A percentile compares a stretch with the other conserved stretches of the same genome.
These are phyloP conservation scores for Saprolegnia diclina DNA, from an alignment of 352 stramenopile species.

Conservation along the genomic window DNA sequence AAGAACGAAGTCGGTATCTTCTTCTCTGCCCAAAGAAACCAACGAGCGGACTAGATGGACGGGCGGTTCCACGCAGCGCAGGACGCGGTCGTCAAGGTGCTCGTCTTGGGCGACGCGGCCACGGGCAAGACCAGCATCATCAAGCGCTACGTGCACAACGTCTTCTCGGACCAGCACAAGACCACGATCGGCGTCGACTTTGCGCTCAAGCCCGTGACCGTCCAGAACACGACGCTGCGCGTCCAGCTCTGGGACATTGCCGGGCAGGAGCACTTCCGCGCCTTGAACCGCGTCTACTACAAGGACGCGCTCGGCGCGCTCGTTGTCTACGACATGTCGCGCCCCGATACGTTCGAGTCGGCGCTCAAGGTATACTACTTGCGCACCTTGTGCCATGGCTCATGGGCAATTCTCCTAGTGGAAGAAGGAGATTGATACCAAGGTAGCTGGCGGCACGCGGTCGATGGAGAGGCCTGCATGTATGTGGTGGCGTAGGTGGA, in stretches of 20 bases:
- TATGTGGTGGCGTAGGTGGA: slow-evolving; percentile 38
- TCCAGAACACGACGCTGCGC: slow-evolving; percentile 80
- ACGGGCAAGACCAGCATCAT: slow-evolving; percentile 93
- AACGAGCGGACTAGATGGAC: slow-evolving; percentile 44
- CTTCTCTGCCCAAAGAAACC: slow-evolving; percentile 23
- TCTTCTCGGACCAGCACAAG: slow-evolving; percentile 89
- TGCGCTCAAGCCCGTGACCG: slow-evolving; percentile 84
- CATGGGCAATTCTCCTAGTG: slow-evolving; percentile 43
- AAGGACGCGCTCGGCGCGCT: slow-evolving; percentile 87
- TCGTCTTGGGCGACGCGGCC: slow-evolving; percentile 86
- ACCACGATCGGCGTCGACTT: slow-evolving; percentile 92
- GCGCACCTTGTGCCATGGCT: slow-evolving; percentile 9
- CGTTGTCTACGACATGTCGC: slow-evolving; percentile 90
- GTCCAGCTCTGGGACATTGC: slow-evolving; percentile 94
- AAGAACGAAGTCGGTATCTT: slow-evolving; percentile 9
- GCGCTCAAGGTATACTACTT: slow-evolving; percentile 62
- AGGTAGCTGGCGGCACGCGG: slow-evolving; percentile 36
- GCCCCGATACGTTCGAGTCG: slow-evolving; percentile 88
- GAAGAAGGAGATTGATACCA: slow-evolving; percentile 93
- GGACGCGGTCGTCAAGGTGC: slow-evolving; percentile 88
- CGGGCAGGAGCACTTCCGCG: slow-evolving; percentile 91
- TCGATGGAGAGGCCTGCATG: slow-evolving; percentile 6
- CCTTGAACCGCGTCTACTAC: slow-evolving; percentile 92
- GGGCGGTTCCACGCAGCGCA: slow-evolving; percentile 67
- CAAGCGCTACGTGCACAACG: slow-evolving; percentile 86